Base-by-base conservation (phyloP, 2,329 filamentous ascomycete genomes). In the Penicillium brevicompactum region DNA sequence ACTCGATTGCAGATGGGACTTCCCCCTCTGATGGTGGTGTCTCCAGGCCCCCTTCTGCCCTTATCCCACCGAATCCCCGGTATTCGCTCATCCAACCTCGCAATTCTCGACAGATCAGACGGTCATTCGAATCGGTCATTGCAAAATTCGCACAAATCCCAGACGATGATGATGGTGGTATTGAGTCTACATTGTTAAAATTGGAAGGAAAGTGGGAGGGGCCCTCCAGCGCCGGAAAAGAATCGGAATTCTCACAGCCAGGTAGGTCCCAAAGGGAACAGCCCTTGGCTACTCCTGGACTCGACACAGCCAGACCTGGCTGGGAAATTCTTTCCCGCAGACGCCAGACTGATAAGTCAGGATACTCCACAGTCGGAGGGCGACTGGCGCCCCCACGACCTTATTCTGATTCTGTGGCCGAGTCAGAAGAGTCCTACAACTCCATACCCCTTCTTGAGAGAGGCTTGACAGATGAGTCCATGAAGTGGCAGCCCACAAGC, bases 101-200 rank as follows among this genome's bases (percentile, higher is more conserved):
- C 59, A 83, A 82, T 2, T 84, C 83, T 2, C 80, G 84, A 57
- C 80, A 83, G 49, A 58, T 85, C 16, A 76, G 83, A 43, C 81
- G 82, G 1, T 97, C 92, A 0, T 97, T 97, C 64, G 91, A 97
- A 72, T 88, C 84, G 2, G 92, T 96, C 66, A 91, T 95, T 1
- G 87, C 92, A 56, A 90, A 90, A 64, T 84, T 99, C 51, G 91
- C 92, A 2, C 87, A 90, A 52, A 90, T 97, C 24, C 91, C 93
- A 0, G 92, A 97, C 67, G 91, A 95, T 57, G 87, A 88, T 44
- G 90, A 95, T 67, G 91, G 91, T 6, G 93, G 93, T 11, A 87
- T 97, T 24, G 94, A 97, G 69, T 92, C 92, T n/a, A 91, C 94
- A 0, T 74, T 99, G 48, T 76, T 92, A 64, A 99, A 97, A 67